phyloP scores from a whole-genome alignment of 2,329 filamentous ascomycete genomes.

The Colletotrichum liaoningense region DNA sequence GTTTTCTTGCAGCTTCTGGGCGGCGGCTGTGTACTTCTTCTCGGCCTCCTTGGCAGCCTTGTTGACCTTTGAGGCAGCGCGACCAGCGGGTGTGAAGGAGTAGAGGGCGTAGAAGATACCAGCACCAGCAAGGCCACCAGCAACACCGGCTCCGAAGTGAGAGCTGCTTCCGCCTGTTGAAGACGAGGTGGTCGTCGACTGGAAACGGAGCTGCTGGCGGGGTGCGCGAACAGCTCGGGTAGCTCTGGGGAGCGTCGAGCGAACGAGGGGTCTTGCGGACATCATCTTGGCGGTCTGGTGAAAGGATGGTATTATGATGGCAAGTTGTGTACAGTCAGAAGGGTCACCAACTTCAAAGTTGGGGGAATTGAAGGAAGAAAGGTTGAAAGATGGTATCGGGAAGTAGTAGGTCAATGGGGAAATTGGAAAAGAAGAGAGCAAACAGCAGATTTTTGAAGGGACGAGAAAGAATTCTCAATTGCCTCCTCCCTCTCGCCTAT shows the following conservation, averaged over 20 bases:
- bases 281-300: slow-evolving; percentile 41
- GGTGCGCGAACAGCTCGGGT: slow-evolving; percentile 41
- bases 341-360: too few relatives aligned
- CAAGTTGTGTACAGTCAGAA: background rate
- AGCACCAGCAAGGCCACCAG: slow-evolving; percentile 57
- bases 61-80: slow-evolving; percentile 55
- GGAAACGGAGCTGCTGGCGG: slow-evolving; percentile 50
- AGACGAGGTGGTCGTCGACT: slow-evolving; percentile 51
- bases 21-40: slow-evolving; percentile 69
- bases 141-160: slow-evolving; percentile 53
- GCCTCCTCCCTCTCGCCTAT: background rate
- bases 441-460: slow-evolving; percentile 21
- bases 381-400: background rate
- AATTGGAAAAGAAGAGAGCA: background rate
- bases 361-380: background rate
- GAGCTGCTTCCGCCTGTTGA: slow-evolving; percentile 42
- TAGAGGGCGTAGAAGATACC: slow-evolving; percentile 56
- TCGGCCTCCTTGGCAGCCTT: slow-evolving; percentile 65
- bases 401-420: background rate
- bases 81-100: slow-evolving; percentile 56
- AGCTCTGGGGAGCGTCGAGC: slow-evolving; percentile 42
- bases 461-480: background rate
- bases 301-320: too few relatives aligned
- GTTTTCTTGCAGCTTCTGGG: slow-evolving; percentile 69
- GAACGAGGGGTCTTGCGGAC: slow-evolving; percentile 43